Base-by-base conservation (phyloP, 1,139 yeast species). In the Hansenula sp. region DNA sequence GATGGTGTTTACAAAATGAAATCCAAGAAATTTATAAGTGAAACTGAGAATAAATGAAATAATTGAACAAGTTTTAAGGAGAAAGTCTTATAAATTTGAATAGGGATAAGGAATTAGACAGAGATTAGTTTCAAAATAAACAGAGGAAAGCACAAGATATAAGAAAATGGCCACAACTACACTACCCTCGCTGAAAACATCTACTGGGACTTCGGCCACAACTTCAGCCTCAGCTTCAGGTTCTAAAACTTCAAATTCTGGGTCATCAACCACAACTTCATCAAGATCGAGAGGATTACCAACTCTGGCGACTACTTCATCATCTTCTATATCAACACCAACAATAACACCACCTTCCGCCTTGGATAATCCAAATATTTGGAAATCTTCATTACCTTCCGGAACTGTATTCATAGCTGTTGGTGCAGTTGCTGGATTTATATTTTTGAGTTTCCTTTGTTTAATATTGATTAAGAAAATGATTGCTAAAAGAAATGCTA, bases 401-500 rank as follows among this genome's bases (percentile, higher is more conserved):
- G 95, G 96, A 1, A 83, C 93, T 0, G 90, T 87, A 3, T 87
- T 86, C 63, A 86, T 87, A 48, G 86, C 87, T 0, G 84, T 85
- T 27, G 96, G 94, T 0, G 71, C 83, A 12, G 71, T 82, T 37
- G 79, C 83, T 4, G 87, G 84, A 1, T 53, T 53, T 25, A 45
- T 62, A 60, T 57, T 70, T 60, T 45, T 63, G 2, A 50, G 52
- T 11, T 45, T 65, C 21, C 12, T 57, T 2, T 8, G 54, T 11
- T 54, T 63, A 51, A 52, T 61, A 45, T 25, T 58, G 3, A 35
- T 54, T 2, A 51, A 55, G 30, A 52, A 41, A 9, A 3, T 43
- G 4, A 39, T 44, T 21, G 59, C 61, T 1, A 49, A 41, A 8
- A 49, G 51, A 35, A 44, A 42, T 11, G 57, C 61, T 1, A 44